A percentile compares a stretch with the other conserved stretches of the same genome.
Evolutionary conservation across 805 yeast genomes (phyloP).

Genomic region (Metschnikowia corniflorae): DNA sequence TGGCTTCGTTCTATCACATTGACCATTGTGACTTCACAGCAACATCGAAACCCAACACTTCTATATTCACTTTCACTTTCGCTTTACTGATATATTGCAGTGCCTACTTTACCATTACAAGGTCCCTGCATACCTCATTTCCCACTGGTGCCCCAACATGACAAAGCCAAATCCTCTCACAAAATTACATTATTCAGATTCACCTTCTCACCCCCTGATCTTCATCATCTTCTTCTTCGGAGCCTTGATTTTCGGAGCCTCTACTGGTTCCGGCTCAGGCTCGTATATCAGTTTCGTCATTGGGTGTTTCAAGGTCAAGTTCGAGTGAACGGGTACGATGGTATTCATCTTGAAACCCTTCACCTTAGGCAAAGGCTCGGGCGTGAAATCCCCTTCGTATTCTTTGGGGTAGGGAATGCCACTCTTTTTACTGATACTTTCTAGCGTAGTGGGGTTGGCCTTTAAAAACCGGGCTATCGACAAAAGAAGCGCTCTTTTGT

Average conservation of each 20-base stretch:
- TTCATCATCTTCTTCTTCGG: conserved; percentile 54
- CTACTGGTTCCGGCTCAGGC: conserved; percentile 37
- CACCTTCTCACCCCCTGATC: conserved; percentile 47
- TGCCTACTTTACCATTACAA: too few species aligned
- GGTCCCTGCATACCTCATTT: too few species aligned
- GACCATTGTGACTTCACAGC: too few species aligned
- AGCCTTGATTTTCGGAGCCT: conserved; percentile 37
- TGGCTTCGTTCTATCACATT: too few species aligned
- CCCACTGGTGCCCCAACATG: too few species aligned
- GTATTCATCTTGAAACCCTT: conserved; percentile 82
- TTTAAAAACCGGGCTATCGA: conserved; percentile 59
- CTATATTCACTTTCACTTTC: too few species aligned
- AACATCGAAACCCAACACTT: too few species aligned
- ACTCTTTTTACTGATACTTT: conserved; percentile 45
- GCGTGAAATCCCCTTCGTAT: conserved; percentile 44
- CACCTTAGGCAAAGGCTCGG: conserved; percentile 69
- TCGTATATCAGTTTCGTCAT: conserved; percentile 69
- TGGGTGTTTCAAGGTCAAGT: conserved; percentile 79
- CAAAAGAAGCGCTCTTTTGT: conserved; percentile 63
- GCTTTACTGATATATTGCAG: too few species aligned
- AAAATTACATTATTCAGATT: too few species aligned
- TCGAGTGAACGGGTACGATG: conserved; percentile 84
- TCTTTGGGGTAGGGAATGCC: conserved; percentile 67
- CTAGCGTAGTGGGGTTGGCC: conserved; percentile 65
- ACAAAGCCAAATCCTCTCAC: too few species aligned